Evolutionary conservation across 1,139 yeast species (phyloP), one percentile per base, ranked within the genome.

Genomic region (Sugiyamaella japonica): DNA sequence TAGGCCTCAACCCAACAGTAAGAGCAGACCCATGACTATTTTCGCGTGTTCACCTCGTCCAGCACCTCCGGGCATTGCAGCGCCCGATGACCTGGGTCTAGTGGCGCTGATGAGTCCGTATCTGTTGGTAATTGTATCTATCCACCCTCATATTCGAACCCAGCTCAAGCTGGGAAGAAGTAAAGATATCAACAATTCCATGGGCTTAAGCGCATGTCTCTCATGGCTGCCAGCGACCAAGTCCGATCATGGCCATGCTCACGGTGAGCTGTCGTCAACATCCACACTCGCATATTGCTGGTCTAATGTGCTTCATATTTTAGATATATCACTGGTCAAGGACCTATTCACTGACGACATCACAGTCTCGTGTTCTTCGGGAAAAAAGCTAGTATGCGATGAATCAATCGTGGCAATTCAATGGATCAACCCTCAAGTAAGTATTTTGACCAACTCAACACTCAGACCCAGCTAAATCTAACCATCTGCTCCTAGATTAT

Each of bases 281-380:
- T 52, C 3, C 50, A 73, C 77, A 56, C 68, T 89, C 42, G 91
- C 87, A 0, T 86, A 83, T 63, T 74, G 86, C 38, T 86, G 90
- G 87, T 76, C 82, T 23, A 82, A 83, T 59, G 74, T 75, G 12
- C 63, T 87, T 49, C 78, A 82, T 0, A 68, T 87, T 0, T 61
- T 85, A 28, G 89, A 85, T 58, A 66, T 86, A 1, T 58, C 78
- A 10, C 74, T 73, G 47, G 76, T 78, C 51, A 74, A 75, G 48
- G 78, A 77, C 58, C 37, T 56, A 5, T 47, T 74, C 70, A 54
- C 71, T 67, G 49, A 63, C 56, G 59, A 62, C 23, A 67, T 55
- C 34, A 65, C 48, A 7, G 60, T 83, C 31, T 74, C 76, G 16
- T 69, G 83, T 55, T 66, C 70, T n/a, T 72, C 75, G 56, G 72